These are phyloP conservation scores for Naganishia kalamii DNA, from an alignment of 768 basidiomycete genomes.

Conservation along the genomic window DNA sequence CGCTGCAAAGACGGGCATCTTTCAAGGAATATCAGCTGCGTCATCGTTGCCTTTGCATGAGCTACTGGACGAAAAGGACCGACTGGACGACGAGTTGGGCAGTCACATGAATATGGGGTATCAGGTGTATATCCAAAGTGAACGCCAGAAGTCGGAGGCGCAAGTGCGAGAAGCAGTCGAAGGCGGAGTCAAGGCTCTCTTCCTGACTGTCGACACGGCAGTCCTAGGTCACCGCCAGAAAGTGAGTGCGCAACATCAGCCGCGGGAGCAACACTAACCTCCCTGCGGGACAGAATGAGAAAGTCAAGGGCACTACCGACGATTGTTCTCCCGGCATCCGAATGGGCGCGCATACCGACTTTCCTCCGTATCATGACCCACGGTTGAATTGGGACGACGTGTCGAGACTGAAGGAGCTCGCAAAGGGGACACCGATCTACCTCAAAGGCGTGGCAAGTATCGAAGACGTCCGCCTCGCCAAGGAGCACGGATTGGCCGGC, in stretches of 20 bases:
- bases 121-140: constrained; percentile 67
- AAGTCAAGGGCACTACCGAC: constrained; percentile 35
- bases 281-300: constrained; percentile 28
- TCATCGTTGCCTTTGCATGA: constrained; percentile 45
- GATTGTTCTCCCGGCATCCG: constrained; percentile 32
- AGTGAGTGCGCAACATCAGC: neutral
- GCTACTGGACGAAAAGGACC: constrained; percentile 41
- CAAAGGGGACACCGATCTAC: constrained; percentile 49
- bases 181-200: constrained; percentile 80
- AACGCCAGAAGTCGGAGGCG: constrained; percentile 60
- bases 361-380: constrained; percentile 37
- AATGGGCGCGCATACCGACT: constrained; percentile 36
- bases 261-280: neutral
- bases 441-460: constrained; percentile 49
- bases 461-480: constrained; percentile 78
- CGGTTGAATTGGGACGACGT: constrained; percentile 44
- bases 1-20: constrained; percentile 44
- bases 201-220: constrained; percentile 82
- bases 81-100: constrained; percentile 36
- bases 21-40: constrained; percentile 36
- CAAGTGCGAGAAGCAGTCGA: constrained; percentile 64
- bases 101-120: constrained; percentile 42
- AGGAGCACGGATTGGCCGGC: constrained; percentile 65
- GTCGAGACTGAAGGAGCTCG: constrained; percentile 41
- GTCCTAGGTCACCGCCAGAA: constrained; percentile 55